A percentile compares a stretch with the other conserved stretches of the same genome.
Evolutionary conservation across 2,329 filamentous ascomycete species (phyloP).

Genomic region (Neoscytalidium dimidiatum): DNA sequence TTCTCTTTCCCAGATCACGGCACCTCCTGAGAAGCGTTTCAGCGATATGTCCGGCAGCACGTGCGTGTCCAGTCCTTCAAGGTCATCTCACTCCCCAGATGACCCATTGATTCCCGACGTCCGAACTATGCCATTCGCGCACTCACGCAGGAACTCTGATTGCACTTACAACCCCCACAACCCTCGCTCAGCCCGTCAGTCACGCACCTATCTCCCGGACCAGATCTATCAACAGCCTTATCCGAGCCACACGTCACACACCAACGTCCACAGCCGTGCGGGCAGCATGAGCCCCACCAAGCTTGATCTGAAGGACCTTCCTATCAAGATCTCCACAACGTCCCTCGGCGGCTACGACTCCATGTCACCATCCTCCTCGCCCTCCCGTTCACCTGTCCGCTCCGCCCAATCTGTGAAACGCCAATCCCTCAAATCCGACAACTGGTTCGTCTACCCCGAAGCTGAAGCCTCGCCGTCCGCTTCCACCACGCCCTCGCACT

Average conservation of each 20-base stretch:
- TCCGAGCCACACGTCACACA: slow-evolving; percentile 37
- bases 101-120: slow-evolving; percentile 43
- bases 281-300: slow-evolving; percentile 3
- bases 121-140: slow-evolving; percentile 72
- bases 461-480: no score
- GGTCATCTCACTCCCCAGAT: slow-evolving; percentile 37
- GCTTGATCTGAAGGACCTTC: not conserved
- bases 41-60: slow-evolving; percentile 51
- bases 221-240: slow-evolving; percentile 42
- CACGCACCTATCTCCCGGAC: slow-evolving; percentile 57
- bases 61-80: slow-evolving; percentile 35
- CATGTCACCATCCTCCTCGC: slow-evolving; percentile 22
- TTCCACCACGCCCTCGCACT: no score
- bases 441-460: slow-evolving; percentile 46
- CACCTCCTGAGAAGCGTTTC: slow-evolving; percentile 53
- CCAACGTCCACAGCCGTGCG: slow-evolving; percentile 1
- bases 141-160: slow-evolving; percentile 69
- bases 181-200: slow-evolving; percentile 55
- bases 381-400: slow-evolving; percentile 25
- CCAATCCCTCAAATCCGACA: slow-evolving; percentile 44
- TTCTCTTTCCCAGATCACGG: slow-evolving; percentile 41
- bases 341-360: slow-evolving; percentile 31
- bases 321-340: slow-evolving; percentile 33
- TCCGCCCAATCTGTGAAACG: slow-evolving; percentile 19
- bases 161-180: slow-evolving; percentile 53